These are phyloP conservation scores for Elsinoe fawcettii DNA, from an alignment of 2,329 filamentous ascomycete genomes.

Conservation along the genomic window DNA sequence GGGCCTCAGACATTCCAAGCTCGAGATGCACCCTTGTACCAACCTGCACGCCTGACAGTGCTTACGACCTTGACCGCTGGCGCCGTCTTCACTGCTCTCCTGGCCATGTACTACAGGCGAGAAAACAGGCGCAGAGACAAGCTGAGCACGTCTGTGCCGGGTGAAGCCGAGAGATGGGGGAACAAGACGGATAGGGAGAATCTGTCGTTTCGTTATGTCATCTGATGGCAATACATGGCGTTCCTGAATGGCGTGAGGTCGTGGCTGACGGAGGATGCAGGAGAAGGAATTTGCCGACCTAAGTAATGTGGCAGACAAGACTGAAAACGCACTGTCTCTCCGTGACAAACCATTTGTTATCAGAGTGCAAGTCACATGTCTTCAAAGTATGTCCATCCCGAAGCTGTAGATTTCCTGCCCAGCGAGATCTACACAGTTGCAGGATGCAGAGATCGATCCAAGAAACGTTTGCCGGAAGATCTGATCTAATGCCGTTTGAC, in stretches of 20 bases:
- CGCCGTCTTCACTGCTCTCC: slow-evolving; percentile 1
- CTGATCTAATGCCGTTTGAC: slow-evolving; percentile 3
- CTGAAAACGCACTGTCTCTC: too few species aligned
- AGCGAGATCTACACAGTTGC: background rate
- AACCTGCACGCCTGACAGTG: slow-evolving; percentile 25
- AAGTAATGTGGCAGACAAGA: background rate
- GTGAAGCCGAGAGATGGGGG: slow-evolving; percentile 10
- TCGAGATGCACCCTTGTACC: slow-evolving; percentile 29
- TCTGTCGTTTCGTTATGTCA: background rate
- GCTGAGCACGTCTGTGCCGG: background rate
- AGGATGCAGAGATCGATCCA: background rate
- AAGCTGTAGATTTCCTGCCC: background rate
- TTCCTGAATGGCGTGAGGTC: background rate
- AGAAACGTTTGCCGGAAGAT: background rate
- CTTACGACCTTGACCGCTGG: slow-evolving; percentile 4
- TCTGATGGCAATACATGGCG: background rate
- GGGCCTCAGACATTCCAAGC: slow-evolving; percentile 31
- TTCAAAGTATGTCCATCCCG: too few species aligned
- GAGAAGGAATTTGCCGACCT: background rate
- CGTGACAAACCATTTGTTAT: too few species aligned
- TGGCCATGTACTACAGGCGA: slow-evolving; percentile 6
- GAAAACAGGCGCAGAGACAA: slow-evolving; percentile 10
- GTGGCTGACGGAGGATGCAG: background rate
- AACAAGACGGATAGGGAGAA: slow-evolving; percentile 13
- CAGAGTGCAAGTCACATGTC: too few species aligned